Percentiles rank a stretch among this genome's conserved stretches.
These are phyloP conservation scores for Asterophora parasitica DNA, from an alignment of 768 basidiomycete species.

Conservation along the genomic window DNA sequence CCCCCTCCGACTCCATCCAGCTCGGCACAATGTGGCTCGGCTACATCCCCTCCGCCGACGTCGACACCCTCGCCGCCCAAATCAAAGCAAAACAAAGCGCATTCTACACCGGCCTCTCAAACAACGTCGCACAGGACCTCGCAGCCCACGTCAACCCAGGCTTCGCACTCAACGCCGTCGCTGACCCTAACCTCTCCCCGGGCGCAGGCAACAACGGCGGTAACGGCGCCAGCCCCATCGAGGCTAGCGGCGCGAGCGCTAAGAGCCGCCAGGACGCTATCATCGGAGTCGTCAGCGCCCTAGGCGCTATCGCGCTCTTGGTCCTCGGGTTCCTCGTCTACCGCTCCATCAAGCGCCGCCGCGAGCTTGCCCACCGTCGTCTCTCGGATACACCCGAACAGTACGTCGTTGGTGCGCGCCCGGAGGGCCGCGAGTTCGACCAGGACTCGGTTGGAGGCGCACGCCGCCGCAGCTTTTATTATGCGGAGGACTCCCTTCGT, in stretches of 20 bases:
- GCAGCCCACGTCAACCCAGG: conserved; percentile 68
- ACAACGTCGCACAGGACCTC: conserved; percentile 45
- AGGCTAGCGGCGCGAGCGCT: conserved; percentile 26
- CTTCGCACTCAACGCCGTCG: conserved; percentile 49
- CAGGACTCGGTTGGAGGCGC: conserved; percentile 70
- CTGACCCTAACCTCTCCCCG: conserved; percentile 34
- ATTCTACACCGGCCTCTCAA: conserved; percentile 55
- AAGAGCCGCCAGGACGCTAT: conserved; percentile 76
- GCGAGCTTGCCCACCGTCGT: conserved; percentile 66
- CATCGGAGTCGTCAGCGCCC: conserved; percentile 82
- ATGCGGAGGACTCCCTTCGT: conserved; percentile 77
- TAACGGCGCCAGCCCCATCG: no score
- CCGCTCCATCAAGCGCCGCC: conserved; percentile 61
- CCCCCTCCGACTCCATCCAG: conserved; percentile 37
- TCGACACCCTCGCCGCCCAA: conserved; percentile 58
- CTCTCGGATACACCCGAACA: conserved; percentile 52
- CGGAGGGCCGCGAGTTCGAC: conserved; percentile 72
- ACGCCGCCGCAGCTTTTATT: conserved; percentile 78
- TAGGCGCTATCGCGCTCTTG: conserved; percentile 73
- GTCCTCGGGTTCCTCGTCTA: conserved; percentile 70
- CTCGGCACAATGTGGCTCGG: conserved; percentile 71
- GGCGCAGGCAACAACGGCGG: conserved; percentile 15
- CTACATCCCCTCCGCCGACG: conserved; percentile 54
- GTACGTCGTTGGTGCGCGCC: conserved; percentile 39
- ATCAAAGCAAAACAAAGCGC: conserved; percentile 55